Conservation (phyloP, 441 rosid species). For the Adansonia rubrostipa region DNA sequence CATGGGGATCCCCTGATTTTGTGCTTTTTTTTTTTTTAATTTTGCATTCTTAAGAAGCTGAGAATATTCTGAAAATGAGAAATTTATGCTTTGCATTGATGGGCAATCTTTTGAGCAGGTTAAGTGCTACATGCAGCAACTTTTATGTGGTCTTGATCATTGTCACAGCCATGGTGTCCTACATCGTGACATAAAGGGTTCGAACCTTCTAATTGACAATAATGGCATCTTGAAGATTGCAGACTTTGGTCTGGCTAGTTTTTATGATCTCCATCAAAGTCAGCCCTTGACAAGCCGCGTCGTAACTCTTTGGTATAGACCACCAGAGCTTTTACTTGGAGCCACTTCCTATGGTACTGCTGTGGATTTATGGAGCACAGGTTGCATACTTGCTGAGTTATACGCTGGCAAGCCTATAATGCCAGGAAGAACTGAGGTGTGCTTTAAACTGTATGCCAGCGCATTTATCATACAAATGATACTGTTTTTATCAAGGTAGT, state of each 20-base stretch:
- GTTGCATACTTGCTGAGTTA: slow-evolving; percentile 93
- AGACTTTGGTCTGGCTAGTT: slow-evolving; percentile 92
- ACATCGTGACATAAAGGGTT: slow-evolving; percentile 96
- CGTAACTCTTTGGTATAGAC: slow-evolving; percentile 97
- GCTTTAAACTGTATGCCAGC: neutral
- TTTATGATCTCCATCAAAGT: slow-evolving; percentile 66
- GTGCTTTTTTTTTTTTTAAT: neutral
- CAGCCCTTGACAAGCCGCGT: slow-evolving; percentile 94
- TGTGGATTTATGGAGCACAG: slow-evolving; percentile 96
- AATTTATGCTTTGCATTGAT: neutral
- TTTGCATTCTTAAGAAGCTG: neutral
- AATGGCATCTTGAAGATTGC: slow-evolving; percentile 90
- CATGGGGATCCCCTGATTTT: neutral
- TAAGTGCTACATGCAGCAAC: slow-evolving; percentile 91
- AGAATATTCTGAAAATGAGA: neutral
- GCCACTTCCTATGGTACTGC: slow-evolving; percentile 87
- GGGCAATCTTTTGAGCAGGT: slow-evolving; percentile 48
- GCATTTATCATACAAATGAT: too few relatives aligned
- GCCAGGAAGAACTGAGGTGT: slow-evolving; percentile 99
- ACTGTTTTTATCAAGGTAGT: too few relatives aligned
- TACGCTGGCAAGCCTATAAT: slow-evolving; percentile 98
- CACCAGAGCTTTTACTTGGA: slow-evolving; percentile 95
- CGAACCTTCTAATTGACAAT: slow-evolving; percentile 89
- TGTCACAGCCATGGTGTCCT: slow-evolving; percentile 88
- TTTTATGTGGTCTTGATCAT: slow-evolving; percentile 83